Evolutionary conservation across 2,329 filamentous ascomycete genomes (phyloP).

Genomic region (Penicillium brevicompactum): DNA sequence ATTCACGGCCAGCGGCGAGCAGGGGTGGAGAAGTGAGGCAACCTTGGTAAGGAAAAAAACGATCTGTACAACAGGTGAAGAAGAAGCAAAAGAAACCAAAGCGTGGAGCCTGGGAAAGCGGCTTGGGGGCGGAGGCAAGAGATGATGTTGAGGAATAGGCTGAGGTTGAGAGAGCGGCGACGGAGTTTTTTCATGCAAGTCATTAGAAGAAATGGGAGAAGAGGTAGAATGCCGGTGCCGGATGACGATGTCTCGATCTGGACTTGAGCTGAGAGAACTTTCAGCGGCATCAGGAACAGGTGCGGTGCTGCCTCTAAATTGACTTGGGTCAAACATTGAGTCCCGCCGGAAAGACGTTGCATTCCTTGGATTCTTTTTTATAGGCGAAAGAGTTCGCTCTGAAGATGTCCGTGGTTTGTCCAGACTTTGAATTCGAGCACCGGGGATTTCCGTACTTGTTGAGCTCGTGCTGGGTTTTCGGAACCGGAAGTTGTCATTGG

Average conservation of each 20-base stretch:
- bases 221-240: conserved; percentile 33
- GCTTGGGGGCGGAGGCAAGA: conserved; percentile 46
- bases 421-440: conserved; percentile 42
- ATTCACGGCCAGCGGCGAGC: conserved; percentile 70
- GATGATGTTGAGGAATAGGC: conserved; percentile 31
- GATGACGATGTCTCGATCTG: conserved; percentile 36
- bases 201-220: conserved; percentile 27
- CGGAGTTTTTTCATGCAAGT: conserved; percentile 13
- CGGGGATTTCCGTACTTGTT: conserved; percentile 35
- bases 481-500: conserved; percentile 50
- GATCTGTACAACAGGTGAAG: conserved; percentile 54
- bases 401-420: conserved; percentile 38
- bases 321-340: conserved; percentile 29
- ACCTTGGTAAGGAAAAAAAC: conserved; percentile 70
- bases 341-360: conserved; percentile 27
- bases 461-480: conserved; percentile 35
- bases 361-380: conserved; percentile 25
- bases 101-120: conserved; percentile 30
- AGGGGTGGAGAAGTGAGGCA: conserved; percentile 65
- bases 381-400: conserved; percentile 31
- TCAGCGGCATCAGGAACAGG: conserved; percentile 21
- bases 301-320: conserved; percentile 13
- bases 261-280: conserved; percentile 16
- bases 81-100: conserved; percentile 27
- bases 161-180: conserved; percentile 5